A percentile compares a stretch with the other conserved stretches of the same genome.
phyloP scores from a whole-genome alignment of 345 rosid genomes.

The Ceriops tagal region DNA sequence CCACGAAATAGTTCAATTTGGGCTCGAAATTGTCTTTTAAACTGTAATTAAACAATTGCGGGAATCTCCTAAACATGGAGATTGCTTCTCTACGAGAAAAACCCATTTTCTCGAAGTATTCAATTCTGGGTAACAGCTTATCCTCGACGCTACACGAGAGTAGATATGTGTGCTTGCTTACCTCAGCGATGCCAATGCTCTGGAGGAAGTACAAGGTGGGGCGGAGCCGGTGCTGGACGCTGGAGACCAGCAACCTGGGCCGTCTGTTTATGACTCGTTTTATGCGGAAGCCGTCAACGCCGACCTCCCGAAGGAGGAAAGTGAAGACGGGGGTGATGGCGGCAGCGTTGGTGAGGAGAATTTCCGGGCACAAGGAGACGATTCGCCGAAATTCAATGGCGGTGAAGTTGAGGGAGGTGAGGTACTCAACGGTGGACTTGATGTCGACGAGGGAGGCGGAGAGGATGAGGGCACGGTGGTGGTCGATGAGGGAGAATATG shows the following conservation, averaged over 20 bases:
- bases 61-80: slow-evolving; percentile 70
- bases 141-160: slow-evolving; percentile 82
- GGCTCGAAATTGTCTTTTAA: slow-evolving; percentile 63
- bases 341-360: slow-evolving; percentile 42
- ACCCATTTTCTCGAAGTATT: slow-evolving; percentile 62
- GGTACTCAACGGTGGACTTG: slow-evolving; percentile 59
- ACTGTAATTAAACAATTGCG: slow-evolving; percentile 75
- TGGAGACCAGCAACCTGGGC: slow-evolving; percentile 71
- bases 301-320: slow-evolving; percentile 87
- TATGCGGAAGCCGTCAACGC: slow-evolving; percentile 48
- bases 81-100: slow-evolving; percentile 50
- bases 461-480: slow-evolving; percentile 53
- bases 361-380: slow-evolving; percentile 71
- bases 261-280: slow-evolving; percentile 63
- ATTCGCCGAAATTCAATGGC: slow-evolving; percentile 59
- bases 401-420: slow-evolving; percentile 53
- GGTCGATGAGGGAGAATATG: slow-evolving; percentile 45
- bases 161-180: slow-evolving; percentile 56
- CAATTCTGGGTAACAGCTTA: slow-evolving; percentile 62
- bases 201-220: slow-evolving; percentile 81
- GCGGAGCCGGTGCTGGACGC: slow-evolving; percentile 54
- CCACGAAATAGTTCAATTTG: slow-evolving; percentile 57
- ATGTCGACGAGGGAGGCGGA: slow-evolving; percentile 45
- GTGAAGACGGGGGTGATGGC: slow-evolving; percentile 59
- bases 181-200: slow-evolving; percentile 65